Evolutionary conservation across 495 filamentous ascomycete genomes (phyloP).

Genomic region (Chlorociboria aeruginascens): DNA sequence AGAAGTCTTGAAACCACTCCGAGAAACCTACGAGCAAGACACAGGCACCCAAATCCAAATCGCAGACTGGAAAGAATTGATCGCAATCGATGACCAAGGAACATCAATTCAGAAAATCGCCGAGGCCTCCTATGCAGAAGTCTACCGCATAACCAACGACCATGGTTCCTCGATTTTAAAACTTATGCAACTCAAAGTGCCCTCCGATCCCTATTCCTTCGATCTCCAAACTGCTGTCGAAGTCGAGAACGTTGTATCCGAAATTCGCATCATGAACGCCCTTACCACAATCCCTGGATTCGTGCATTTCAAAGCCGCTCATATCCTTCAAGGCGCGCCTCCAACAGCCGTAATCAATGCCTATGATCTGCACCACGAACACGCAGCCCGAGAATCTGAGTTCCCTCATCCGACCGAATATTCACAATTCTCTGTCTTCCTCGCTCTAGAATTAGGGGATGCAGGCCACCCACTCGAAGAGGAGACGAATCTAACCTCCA

Average conservation of each 20-base stretch:
- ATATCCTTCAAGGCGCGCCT: slow-evolving; percentile 59
- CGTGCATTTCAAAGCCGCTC: slow-evolving; percentile 72
- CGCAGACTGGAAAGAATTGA: slow-evolving; percentile 35
- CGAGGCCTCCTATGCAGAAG: slow-evolving; percentile 57
- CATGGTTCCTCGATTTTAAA: slow-evolving; percentile 40
- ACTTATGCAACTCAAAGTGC: slow-evolving; percentile 34
- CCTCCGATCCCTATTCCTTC: slow-evolving; percentile 18
- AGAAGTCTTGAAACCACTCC: neutral
- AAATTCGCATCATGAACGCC: slow-evolving; percentile 63
- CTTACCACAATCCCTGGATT: slow-evolving; percentile 78
- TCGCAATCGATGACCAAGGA: slow-evolving; percentile 21
- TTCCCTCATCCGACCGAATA: slow-evolving; percentile 35
- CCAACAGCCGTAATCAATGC: slow-evolving; percentile 50
- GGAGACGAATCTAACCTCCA: slow-evolving; percentile 32
- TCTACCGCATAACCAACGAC: slow-evolving; percentile 46
- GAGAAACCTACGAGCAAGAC: neutral
- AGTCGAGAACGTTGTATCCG: slow-evolving; percentile 45
- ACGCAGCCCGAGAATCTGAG: slow-evolving; percentile 5
- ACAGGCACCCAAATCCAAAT: neutral
- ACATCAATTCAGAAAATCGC: slow-evolving; percentile 50
- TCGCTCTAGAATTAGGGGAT: slow-evolving; percentile 79
- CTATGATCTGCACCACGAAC: slow-evolving; percentile 20
- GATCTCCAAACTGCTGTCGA: slow-evolving; percentile 22
- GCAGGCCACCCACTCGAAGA: slow-evolving; percentile 69
- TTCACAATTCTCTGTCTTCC: slow-evolving; percentile 56